A percentile compares a stretch with the other conserved stretches of the same genome.
These are phyloP conservation scores for Colletotrichum coccodes DNA, from an alignment of 2,329 filamentous ascomycete genomes.

Conservation along the genomic window DNA sequence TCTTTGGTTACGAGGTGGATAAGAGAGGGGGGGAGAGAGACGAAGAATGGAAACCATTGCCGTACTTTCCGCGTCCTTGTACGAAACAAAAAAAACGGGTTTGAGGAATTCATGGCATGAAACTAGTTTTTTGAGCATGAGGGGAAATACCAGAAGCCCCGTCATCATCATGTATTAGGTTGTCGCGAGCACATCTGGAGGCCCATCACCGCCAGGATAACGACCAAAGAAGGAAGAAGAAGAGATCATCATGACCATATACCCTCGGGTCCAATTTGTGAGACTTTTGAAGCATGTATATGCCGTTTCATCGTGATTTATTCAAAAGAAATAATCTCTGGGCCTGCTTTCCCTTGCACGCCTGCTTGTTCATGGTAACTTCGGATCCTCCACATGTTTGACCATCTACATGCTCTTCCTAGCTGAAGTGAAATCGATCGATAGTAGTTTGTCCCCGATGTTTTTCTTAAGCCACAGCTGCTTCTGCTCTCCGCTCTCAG, in stretches of 20 bases:
- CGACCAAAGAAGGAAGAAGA: background rate
- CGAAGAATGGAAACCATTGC: background rate
- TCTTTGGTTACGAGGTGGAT: slow-evolving; percentile 18
- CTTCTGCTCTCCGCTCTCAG: background rate
- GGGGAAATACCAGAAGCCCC: background rate
- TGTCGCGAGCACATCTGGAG: slow-evolving; percentile 17
- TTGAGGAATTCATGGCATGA: background rate
- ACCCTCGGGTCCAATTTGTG: background rate
- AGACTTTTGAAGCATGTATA: background rate
- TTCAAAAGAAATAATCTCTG: slow-evolving; percentile 10
- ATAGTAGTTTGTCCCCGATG: background rate
- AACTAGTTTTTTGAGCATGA: background rate
- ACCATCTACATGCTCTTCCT: slow-evolving; percentile 18
- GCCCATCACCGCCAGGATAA: slow-evolving; percentile 19
- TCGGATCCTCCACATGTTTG: background rate
- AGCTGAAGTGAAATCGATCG: background rate
- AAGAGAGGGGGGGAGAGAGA: background rate
- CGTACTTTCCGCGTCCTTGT: background rate
- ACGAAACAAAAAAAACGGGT: background rate
- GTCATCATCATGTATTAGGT: slow-evolving; percentile 14
- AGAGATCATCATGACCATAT: background rate
- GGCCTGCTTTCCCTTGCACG: slow-evolving; percentile 20
- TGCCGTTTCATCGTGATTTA: slow-evolving; percentile 25
- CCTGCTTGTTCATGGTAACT: slow-evolving; percentile 19
- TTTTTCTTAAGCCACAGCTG: background rate